Percentiles rank a stretch among this genome's conserved stretches.
Conservation (phyloP, 139 green algal species). For the Haematococcus lacustris region DNA sequence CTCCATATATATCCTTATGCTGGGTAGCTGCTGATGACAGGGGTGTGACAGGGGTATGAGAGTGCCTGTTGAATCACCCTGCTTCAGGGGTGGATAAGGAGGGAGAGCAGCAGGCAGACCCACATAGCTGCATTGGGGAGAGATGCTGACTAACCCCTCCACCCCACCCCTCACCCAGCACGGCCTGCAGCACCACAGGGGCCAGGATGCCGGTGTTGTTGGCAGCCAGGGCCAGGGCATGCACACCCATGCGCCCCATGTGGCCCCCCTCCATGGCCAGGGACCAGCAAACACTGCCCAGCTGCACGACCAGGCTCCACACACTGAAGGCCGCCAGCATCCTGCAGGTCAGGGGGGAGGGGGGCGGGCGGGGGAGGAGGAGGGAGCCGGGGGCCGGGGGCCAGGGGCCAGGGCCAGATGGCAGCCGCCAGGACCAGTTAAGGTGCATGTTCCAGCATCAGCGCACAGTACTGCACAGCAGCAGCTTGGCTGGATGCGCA, state of each 20-base stretch:
- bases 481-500: background rate
- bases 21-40: no score
- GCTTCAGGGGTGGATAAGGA: no score
- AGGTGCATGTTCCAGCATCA: background rate
- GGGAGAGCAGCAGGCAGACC: no score
- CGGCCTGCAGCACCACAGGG: slow-evolving; percentile 36
- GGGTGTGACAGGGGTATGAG: no score
- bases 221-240: slow-evolving; percentile 26
- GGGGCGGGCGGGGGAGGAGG: no score
- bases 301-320: slow-evolving; percentile 25
- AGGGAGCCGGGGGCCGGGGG: no score
- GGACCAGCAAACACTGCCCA: slow-evolving; percentile 5
- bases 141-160: no score
- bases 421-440: background rate
- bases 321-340: slow-evolving; percentile 22
- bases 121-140: no score
- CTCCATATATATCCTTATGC: no score
- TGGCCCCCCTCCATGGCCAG: slow-evolving; percentile 9
- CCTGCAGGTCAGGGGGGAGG: slow-evolving; percentile 5
- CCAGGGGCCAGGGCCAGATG: background rate
- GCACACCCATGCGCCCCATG: slow-evolving; percentile 16
- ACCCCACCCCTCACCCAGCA: slow-evolving; percentile 17
- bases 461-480: background rate
- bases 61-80: no score
- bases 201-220: slow-evolving; percentile 46